Conservation (phyloP, 176 grass and related monocot species). For the Metroxylon sagu region DNA sequence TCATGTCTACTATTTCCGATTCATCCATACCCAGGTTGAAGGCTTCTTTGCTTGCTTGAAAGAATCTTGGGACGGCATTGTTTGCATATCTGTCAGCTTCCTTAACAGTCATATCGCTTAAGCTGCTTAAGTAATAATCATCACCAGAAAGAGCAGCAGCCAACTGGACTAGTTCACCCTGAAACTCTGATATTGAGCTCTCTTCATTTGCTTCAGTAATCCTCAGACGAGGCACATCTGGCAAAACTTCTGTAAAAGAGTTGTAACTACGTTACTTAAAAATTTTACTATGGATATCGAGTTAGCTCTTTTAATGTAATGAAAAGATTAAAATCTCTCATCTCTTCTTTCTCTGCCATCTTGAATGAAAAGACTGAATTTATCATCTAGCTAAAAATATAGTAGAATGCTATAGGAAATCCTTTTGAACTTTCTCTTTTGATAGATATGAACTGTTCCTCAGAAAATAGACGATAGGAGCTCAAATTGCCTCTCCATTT, state of each 20-base stretch:
- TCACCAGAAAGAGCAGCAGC: slow-evolving; percentile 69
- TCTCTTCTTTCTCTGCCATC: no score
- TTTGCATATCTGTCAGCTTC: slow-evolving; percentile 54
- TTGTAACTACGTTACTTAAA: not conserved
- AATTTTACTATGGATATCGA: not conserved
- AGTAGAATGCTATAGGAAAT: no score
- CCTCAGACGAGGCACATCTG: slow-evolving; percentile 42
- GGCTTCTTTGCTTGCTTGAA: slow-evolving; percentile 61
- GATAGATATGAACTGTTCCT: no score
- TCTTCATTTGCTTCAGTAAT: slow-evolving; percentile 34
- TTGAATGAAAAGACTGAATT: no score
- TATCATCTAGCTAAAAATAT: no score
- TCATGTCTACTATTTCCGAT: slow-evolving; percentile 74
- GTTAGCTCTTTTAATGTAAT: no score
- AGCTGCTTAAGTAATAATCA: slow-evolving; percentile 52
- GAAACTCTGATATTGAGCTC: slow-evolving; percentile 70
- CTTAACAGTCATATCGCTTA: slow-evolving; percentile 64
- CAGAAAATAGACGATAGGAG: no score
- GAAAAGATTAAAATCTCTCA: no score
- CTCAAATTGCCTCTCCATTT: no score
- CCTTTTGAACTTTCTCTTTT: no score
- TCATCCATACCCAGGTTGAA: slow-evolving; percentile 45
- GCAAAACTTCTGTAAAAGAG: slow-evolving; percentile 41
- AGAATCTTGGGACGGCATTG: slow-evolving; percentile 44
- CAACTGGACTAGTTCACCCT: slow-evolving; percentile 54